Base-by-base conservation (phyloP, 2,329 filamentous ascomycete species). In the Fusarium camptoceras region DNA sequence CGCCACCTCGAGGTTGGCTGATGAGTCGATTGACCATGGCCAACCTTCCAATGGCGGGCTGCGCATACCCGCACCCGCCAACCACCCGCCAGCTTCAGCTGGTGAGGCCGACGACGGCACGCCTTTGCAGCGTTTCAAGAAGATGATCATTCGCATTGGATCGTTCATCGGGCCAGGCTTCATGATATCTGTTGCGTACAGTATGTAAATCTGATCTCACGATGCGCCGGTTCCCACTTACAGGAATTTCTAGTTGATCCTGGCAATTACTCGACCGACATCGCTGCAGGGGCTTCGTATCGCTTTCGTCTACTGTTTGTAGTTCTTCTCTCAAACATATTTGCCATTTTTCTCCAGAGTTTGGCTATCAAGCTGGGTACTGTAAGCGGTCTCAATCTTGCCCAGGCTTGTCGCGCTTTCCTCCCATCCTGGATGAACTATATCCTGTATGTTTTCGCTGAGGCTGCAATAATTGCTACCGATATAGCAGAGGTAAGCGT, bases 311-410 rank as follows among this genome's bases (percentile, higher is more conserved):
- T 62, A 6, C 37, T 62, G 12, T 62, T 62, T 7, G 43, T 62
- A 3, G 59, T 61, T 0, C 4, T 62, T 4, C 27, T 61, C 0
- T 61, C 59, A 0, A 61, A 93, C 76, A 73, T 92, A 53, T 90
- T 92, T 73, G 91, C 91, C 71, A 91, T 93, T 56, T 87, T 92
- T 70, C 82, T 92, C 22, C 91, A 93, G 77, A 88, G 85, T 22
- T 84, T 93, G 3, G 87, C 87, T 73, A 88, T 91, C 78, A 91
- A 91, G 76, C 83, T 92, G 8, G 90, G 90, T 31, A 90, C 88
- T 16, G 89, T 92, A 67, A 91, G 87, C 2, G 90, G 90, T 3
- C 79, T 91, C 53, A 89, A 92, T 72, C 82, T 92, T 16, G 88
- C 90, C 2, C 85, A 91, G 66, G 88, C 89, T 12, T 92, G 89